These are phyloP conservation scores for Curvularia verruculosa DNA, from an alignment of 2,329 filamentous ascomycete species.

Conservation along the genomic window DNA sequence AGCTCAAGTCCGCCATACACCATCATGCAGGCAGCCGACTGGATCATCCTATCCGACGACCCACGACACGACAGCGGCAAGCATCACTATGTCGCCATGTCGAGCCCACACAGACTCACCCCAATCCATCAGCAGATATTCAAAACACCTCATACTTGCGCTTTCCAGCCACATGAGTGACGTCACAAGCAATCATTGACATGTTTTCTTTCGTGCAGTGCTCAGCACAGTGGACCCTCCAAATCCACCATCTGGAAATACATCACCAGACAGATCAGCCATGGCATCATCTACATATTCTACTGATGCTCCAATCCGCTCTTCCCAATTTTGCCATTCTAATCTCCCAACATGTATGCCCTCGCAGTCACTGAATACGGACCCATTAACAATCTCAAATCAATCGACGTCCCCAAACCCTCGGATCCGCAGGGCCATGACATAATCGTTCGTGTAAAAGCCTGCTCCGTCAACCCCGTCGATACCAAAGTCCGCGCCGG, in stretches of 20 bases:
- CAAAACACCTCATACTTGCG: background rate
- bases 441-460: conserved; percentile 7
- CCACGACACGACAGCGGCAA: background rate
- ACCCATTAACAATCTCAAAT: conserved; percentile 8
- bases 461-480: conserved; percentile 12
- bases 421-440: conserved; percentile 5
- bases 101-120: background rate
- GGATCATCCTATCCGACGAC: background rate
- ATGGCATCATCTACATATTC: background rate
- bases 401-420: conserved; percentile 2
- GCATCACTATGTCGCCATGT: background rate
- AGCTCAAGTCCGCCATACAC: background rate
- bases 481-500: conserved; percentile 14
- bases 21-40: background rate
- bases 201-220: conserved; percentile 3
- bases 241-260: background rate
- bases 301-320: background rate
- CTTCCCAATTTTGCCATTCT: background rate
- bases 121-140: background rate
- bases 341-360: conserved; percentile 6
- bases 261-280: background rate
- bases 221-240: conserved; percentile 1
- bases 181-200: conserved; percentile 7
- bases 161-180: conserved; percentile 2
- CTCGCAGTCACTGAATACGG: conserved; percentile 13